Percentiles rank a stretch among this genome's conserved stretches.
Conservation (phyloP, 495 filamentous ascomycete genomes). For the Penicillium paradoxum region DNA sequence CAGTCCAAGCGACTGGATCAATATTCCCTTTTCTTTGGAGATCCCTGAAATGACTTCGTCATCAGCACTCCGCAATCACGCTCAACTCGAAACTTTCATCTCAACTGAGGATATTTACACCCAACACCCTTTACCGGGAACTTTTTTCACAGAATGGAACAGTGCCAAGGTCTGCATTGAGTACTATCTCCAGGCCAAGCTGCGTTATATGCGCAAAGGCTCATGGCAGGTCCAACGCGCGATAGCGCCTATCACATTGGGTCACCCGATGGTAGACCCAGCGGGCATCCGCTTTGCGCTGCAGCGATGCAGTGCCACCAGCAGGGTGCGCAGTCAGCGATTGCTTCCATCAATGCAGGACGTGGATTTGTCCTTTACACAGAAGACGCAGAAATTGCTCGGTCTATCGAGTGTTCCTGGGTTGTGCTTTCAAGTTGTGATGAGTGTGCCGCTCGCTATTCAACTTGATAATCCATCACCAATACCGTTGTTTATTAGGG, state of each 20-base stretch:
- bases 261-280: neutral
- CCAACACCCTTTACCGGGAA: neutral
- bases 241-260: neutral
- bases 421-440: neutral
- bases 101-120: neutral
- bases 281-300: neutral
- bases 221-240: neutral
- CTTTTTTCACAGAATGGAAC: neutral
- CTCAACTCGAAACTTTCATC: neutral
- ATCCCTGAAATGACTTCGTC: neutral
- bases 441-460: neutral
- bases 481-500: neutral
- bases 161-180: neutral
- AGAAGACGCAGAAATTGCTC: neutral
- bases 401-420: neutral
- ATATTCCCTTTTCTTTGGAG: neutral
- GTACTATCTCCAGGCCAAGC: constrained; percentile 2
- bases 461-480: neutral
- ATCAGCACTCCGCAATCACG: neutral
- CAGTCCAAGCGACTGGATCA: neutral
- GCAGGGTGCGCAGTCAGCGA: neutral
- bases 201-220: neutral
- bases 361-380: neutral
- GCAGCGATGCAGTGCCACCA: neutral
- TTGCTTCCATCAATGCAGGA: neutral